Conservation (phyloP, 192 early-diverging fungal genomes). For the Rhizophlyctis rosea region DNA sequence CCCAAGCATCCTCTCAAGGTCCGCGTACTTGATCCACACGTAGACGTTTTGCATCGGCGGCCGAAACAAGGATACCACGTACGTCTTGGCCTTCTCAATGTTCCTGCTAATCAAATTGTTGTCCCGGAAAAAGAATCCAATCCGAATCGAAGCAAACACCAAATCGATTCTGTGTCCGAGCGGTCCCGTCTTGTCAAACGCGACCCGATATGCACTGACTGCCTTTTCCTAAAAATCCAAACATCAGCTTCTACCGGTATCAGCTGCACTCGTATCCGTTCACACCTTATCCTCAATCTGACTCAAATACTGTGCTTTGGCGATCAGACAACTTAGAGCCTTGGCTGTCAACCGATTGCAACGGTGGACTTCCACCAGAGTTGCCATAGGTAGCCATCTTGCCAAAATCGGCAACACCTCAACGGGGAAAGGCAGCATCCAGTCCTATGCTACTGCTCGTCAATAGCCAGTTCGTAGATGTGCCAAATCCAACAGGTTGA, state of each 20-base stretch:
- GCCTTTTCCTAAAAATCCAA: slow-evolving; percentile 73
- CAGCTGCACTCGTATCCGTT: neutral
- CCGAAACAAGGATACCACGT: too few species aligned
- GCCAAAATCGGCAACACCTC: too few species aligned
- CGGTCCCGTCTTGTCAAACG: slow-evolving; percentile 84
- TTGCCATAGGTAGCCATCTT: too few species aligned
- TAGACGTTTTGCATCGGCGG: too few species aligned
- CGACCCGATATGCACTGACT: slow-evolving; percentile 72
- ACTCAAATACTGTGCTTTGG: slow-evolving; percentile 85
- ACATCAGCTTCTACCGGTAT: too few species aligned
- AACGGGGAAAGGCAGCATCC: too few species aligned
- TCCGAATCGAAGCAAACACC: slow-evolving; percentile 84
- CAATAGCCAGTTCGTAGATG: too few species aligned
- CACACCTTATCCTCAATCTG: slow-evolving; percentile 90
- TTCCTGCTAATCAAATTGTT: slow-evolving; percentile 72
- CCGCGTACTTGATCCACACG: slow-evolving; percentile 97
- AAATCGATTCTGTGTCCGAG: slow-evolving; percentile 93
- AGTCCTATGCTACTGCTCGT: too few species aligned
- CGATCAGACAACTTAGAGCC: too few species aligned
- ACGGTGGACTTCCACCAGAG: too few species aligned
- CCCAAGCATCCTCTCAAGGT: slow-evolving; percentile 79
- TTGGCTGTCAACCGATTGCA: too few species aligned
- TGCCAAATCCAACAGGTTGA: too few species aligned
- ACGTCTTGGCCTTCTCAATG: slow-evolving; percentile 72
- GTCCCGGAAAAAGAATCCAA: slow-evolving; percentile 92